These are phyloP conservation scores for Claviceps sp. DNA, from an alignment of 2,329 filamentous ascomycete genomes.

Conservation along the genomic window DNA sequence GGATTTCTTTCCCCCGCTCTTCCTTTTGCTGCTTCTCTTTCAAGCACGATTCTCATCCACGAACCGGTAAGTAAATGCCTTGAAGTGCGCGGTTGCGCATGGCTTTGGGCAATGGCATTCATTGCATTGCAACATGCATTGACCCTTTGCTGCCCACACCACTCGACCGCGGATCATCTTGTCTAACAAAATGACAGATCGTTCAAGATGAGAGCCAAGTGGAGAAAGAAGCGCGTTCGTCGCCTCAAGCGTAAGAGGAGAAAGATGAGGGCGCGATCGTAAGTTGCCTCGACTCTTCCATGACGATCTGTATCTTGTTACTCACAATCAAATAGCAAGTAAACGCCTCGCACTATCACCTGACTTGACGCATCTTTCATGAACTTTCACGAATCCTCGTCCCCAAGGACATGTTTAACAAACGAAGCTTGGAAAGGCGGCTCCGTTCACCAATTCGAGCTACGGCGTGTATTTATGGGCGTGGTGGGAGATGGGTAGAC, in stretches of 20 bases:
- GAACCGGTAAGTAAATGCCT: constrained; percentile 24
- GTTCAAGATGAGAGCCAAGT: constrained; percentile 83
- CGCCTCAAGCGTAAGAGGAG: constrained; percentile 99
- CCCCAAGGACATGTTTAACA: constrained; percentile 12
- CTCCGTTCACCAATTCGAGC: constrained; percentile 6
- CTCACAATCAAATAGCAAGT: constrained; percentile 43
- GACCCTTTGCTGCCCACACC: neutral
- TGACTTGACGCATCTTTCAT: constrained; percentile 35
- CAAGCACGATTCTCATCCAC: constrained; percentile 32
- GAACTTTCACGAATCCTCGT: constrained; percentile 22
- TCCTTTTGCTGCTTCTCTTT: constrained; percentile 24
- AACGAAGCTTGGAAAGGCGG: constrained; percentile 11
- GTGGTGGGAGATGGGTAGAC: constrained; percentile 19
- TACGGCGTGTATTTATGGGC: constrained; percentile 11
- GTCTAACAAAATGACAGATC: constrained; percentile 9
- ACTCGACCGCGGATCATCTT: no score
- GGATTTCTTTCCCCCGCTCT: constrained; percentile 17
- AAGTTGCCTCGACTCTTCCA: constrained; percentile 30
- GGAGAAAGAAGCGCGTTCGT: constrained; percentile 99
- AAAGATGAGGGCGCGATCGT: constrained; percentile 98
- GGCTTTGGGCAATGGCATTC: neutral
- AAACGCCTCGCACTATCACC: constrained; percentile 50
- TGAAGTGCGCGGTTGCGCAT: neutral
- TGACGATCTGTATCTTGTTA: neutral
- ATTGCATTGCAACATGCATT: neutral